Conservation (phyloP, 108 stramenopile genomes). For the Phaeodactylum tricornutum region DNA sequence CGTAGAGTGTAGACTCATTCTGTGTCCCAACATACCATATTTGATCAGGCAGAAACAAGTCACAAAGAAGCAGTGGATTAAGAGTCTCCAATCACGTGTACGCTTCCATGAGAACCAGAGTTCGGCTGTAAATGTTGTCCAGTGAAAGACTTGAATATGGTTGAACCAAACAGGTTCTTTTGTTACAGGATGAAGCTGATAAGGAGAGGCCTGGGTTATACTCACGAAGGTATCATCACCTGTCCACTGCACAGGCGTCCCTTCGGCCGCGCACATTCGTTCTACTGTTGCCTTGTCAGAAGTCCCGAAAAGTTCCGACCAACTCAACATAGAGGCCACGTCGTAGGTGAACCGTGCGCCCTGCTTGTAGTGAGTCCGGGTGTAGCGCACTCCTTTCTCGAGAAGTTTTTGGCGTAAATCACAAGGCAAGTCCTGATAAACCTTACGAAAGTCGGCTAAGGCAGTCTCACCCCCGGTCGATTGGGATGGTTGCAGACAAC, state of each 20-base stretch:
- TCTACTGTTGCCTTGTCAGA: constrained; percentile 15
- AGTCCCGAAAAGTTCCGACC: constrained; percentile 29
- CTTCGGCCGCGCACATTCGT: constrained; percentile 15
- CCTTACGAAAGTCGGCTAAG: constrained; percentile 26
- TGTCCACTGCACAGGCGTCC: constrained; percentile 7
- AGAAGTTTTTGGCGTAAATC: constrained; percentile 18
- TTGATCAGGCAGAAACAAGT: constrained; percentile 5
- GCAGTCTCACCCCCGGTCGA: constrained; percentile 24
- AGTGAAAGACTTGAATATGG: constrained; percentile 27
- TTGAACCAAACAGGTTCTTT: constrained; percentile 31
- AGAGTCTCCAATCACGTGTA: constrained; percentile 1
- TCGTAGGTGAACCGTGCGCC: constrained; percentile 10
- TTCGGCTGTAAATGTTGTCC: constrained; percentile 16
- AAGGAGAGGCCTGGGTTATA: constrained; percentile 12
- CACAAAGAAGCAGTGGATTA: not conserved
- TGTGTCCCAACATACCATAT: constrained; percentile 15
- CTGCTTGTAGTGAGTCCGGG: constrained; percentile 17
- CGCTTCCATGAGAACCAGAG: constrained; percentile 12
- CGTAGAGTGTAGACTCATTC: constrained; percentile 10
- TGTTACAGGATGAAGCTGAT: constrained; percentile 25
- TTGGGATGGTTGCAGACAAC: constrained; percentile 15
- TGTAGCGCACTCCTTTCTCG: constrained; percentile 21
- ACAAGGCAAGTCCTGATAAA: constrained; percentile 16
- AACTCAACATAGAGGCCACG: constrained; percentile 10
- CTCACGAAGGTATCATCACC: constrained; percentile 10